phyloP scores from a whole-genome alignment of 805 yeast genomes.

The Pichia thaimueangensis region DNA sequence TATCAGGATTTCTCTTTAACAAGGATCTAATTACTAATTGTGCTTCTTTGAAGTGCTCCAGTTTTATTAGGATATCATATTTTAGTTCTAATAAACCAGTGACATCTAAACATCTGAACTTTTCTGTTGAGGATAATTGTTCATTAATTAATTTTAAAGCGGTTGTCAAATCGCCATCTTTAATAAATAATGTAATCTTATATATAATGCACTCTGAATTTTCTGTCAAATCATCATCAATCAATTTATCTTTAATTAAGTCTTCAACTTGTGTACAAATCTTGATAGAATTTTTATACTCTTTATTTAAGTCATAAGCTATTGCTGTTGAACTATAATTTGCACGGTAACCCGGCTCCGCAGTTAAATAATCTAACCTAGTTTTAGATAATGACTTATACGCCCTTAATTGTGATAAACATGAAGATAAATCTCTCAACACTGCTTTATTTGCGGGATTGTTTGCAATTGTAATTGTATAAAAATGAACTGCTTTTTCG shows the following conservation, averaged over 20 bases:
- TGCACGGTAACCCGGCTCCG: constrained; percentile 75
- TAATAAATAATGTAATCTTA: constrained; percentile 59
- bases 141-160: constrained; percentile 58
- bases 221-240: constrained; percentile 64
- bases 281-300: constrained; percentile 60
- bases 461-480: constrained; percentile 63
- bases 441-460: constrained; percentile 77
- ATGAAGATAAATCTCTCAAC: constrained; percentile 70
- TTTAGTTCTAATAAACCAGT: constrained; percentile 56
- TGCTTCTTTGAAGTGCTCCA: constrained; percentile 52
- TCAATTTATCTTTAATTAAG: constrained; percentile 59
- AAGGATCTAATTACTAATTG: constrained; percentile 60
- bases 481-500: constrained; percentile 72
- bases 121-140: constrained; percentile 7
- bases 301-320: constrained; percentile 72
- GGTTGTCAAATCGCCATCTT: constrained; percentile 52
- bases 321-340: constrained; percentile 87
- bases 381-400: constrained; percentile 55
- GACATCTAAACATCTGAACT: constrained; percentile 13
- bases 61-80: constrained; percentile 55
- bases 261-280: constrained; percentile 74
- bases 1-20: constrained; percentile 82
- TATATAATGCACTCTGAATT: constrained; percentile 75
- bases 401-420: constrained; percentile 78
- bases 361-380: constrained; percentile 62